phyloP scores from a whole-genome alignment of 2,329 filamentous ascomycete genomes.

The Xylariales sp. region DNA sequence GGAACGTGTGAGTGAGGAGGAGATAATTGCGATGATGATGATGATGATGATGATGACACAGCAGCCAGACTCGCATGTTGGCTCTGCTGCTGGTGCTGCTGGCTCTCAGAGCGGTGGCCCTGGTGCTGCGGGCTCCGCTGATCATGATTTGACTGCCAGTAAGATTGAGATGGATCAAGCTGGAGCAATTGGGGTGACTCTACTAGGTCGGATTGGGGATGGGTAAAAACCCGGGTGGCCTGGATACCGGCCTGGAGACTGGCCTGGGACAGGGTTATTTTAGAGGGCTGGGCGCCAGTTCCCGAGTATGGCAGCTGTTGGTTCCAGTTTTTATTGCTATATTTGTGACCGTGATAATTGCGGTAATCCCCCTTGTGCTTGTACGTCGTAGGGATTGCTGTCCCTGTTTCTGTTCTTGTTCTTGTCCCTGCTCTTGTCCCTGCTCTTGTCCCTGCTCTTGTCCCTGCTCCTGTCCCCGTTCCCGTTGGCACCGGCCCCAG shows the following conservation, averaged over 20 bases:
- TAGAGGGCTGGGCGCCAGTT: constrained; percentile 16
- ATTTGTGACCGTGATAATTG: constrained; percentile 28
- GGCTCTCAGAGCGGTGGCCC: constrained; percentile 1
- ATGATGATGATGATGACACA: constrained; percentile 17
- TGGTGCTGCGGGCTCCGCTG: constrained; percentile 14
- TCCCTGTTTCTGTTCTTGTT: not conserved
- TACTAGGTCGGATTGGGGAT: constrained; percentile 37
- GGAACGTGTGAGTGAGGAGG: constrained; percentile 15
- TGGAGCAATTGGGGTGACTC: constrained; percentile 21
- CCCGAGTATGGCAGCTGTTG: constrained; percentile 9
- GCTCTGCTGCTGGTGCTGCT: constrained; percentile 10
- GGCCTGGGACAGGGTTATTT: constrained; percentile 26
- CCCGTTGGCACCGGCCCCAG: not conserved
- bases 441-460: not conserved
- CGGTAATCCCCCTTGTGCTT: constrained; percentile 12
- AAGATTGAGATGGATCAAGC: constrained; percentile 36
- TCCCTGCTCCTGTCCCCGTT: not conserved
- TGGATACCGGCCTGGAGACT: too few relatives aligned
- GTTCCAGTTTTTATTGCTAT: constrained; percentile 37
- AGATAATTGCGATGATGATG: constrained; percentile 7
- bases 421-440: not conserved
- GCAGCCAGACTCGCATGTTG: constrained; percentile 16
- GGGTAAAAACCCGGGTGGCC: not conserved
- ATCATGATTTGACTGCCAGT: constrained; percentile 7
- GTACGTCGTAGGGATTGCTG: not conserved